Conservation (phyloP, 345 rosid genomes). For the Abelmoschus esculentus region DNA sequence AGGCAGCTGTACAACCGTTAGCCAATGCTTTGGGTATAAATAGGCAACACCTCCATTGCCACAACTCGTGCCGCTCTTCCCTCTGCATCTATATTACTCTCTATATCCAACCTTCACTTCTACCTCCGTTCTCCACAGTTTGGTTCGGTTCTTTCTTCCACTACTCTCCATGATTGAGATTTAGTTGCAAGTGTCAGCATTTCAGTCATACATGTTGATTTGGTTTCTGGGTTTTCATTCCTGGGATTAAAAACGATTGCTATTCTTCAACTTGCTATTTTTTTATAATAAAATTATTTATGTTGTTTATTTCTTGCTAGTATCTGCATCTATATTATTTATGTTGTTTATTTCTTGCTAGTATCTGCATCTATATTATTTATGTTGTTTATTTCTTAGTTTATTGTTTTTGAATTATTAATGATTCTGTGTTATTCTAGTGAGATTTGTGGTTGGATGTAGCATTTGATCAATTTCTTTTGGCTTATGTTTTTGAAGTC, state of each 20-base stretch:
- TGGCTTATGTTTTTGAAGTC: not conserved
- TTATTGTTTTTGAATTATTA: not conserved
- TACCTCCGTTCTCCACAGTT: not conserved
- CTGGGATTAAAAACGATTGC: not conserved
- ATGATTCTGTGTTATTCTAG: too few relatives aligned
- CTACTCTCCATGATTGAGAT: not conserved
- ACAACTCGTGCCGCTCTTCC: not conserved
- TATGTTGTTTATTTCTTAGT: too few relatives aligned
- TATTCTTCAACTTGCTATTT: not conserved
- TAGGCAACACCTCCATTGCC: not conserved
- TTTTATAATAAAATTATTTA: not conserved
- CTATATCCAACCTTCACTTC: not conserved
- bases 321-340: not conserved
- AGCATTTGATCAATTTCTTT: not conserved
- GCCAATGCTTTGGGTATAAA: not conserved
- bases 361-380: too few relatives aligned
- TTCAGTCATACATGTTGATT: too few relatives aligned
- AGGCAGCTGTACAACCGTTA: not conserved
- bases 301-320: not conserved
- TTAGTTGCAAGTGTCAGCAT: too few relatives aligned
- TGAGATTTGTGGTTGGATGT: not conserved
- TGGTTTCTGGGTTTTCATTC: too few relatives aligned
- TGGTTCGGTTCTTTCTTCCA: slow-evolving; percentile 4
- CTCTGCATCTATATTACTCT: not conserved
- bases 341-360: not conserved